phyloP scores from a whole-genome alignment of 2,329 filamentous ascomycete species.

The Diaporthe aspalathi region DNA sequence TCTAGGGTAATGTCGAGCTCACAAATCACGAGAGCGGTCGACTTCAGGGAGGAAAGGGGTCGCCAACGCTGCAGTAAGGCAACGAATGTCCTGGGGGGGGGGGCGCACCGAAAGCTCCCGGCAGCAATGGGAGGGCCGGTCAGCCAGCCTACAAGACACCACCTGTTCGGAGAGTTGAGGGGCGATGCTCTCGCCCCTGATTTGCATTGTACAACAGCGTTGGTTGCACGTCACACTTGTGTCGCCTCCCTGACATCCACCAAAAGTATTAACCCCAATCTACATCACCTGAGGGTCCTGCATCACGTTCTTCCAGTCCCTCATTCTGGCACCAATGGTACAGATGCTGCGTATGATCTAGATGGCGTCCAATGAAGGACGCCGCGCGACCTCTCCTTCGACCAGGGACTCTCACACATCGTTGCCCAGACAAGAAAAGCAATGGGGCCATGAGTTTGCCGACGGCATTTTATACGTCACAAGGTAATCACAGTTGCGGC shows the following conservation, averaged over 20 bases:
- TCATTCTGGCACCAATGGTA: neutral
- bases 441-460: no score
- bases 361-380: neutral
- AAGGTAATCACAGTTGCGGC: neutral
- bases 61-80: no score
- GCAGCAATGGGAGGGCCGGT: neutral
- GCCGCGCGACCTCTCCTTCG: neutral
- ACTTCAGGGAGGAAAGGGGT: neutral
- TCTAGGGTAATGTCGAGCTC: neutral
- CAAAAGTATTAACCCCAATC: neutral
- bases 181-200: neutral
- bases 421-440: neutral
- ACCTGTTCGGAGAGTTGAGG: neutral
- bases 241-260: neutral
- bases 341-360: neutral
- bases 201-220: constrained; percentile 14
- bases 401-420: no score
- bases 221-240: constrained; percentile 4
- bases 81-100: neutral
- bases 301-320: neutral
- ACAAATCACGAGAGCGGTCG: neutral
- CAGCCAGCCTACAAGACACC: neutral
- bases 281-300: neutral
- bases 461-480: no score
- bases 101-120: neutral